A percentile compares a stretch with the other conserved stretches of the same genome.
phyloP scores from a whole-genome alignment of 164 flowering plant genomes.

The Euptelea pleiosperma region DNA sequence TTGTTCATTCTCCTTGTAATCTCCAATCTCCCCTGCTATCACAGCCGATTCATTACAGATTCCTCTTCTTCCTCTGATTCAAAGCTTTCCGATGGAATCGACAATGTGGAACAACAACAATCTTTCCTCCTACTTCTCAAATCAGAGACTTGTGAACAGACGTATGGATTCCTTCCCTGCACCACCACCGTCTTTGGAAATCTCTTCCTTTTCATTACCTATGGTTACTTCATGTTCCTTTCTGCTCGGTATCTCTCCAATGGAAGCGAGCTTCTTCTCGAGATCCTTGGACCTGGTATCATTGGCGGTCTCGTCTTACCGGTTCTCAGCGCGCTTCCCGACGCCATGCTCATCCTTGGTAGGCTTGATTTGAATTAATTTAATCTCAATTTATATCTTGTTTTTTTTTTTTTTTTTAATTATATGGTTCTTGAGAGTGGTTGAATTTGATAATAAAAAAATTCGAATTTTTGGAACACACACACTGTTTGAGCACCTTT shows the following conservation, averaged over 20 bases:
- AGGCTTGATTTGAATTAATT: too few species aligned
- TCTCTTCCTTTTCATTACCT: slow-evolving; percentile 49
- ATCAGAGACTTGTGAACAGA: slow-evolving; percentile 46
- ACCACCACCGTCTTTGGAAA: slow-evolving; percentile 50
- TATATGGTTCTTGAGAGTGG: too few species aligned
- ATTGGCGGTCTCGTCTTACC: slow-evolving; percentile 83
- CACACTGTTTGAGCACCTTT: too few species aligned
- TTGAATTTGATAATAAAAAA: too few species aligned
- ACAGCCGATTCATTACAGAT: slow-evolving; percentile 14
- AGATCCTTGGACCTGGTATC: slow-evolving; percentile 74
- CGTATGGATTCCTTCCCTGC: slow-evolving; percentile 70
- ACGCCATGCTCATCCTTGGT: too few species aligned
- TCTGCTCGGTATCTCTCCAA: slow-evolving; percentile 59
- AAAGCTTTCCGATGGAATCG: slow-evolving; percentile 35
- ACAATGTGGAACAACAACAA: too few species aligned
- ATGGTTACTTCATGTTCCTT: slow-evolving; percentile 62
- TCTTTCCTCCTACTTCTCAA: slow-evolving; percentile 7
- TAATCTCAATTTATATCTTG: too few species aligned
- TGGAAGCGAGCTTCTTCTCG: slow-evolving; percentile 75
- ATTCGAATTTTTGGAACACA: too few species aligned
- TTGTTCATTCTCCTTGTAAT: too few species aligned
- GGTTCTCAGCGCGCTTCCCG: slow-evolving; percentile 78
- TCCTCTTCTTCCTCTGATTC: too few species aligned
- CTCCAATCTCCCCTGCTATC: too few species aligned
- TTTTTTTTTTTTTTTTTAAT: too few species aligned